Conservation (phyloP, 2,329 filamentous ascomycete species). For the Coniella vitis region DNA sequence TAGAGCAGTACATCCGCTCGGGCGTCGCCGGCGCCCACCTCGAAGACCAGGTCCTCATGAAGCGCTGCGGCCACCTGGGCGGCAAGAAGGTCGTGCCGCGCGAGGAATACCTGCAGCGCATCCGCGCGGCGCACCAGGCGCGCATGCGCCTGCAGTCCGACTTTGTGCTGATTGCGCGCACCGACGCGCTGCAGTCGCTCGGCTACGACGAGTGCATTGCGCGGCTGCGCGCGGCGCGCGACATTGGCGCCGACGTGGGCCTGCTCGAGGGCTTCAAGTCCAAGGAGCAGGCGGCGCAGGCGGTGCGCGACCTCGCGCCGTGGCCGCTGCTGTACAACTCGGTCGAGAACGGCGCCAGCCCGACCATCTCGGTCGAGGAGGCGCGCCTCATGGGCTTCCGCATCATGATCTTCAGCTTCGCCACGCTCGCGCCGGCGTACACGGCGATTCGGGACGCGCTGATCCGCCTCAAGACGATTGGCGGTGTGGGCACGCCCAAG, state of each 20-base stretch:
- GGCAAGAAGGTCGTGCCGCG: slow-evolving; percentile 29
- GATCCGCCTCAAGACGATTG: slow-evolving; percentile 30
- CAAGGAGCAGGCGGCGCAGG: slow-evolving; percentile 28
- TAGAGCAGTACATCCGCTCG: slow-evolving; percentile 45
- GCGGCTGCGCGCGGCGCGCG: slow-evolving; percentile 37
- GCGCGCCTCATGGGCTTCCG: slow-evolving; percentile 50
- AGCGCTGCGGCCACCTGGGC: slow-evolving; percentile 32
- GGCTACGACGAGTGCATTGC: slow-evolving; percentile 45
- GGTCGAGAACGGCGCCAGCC: slow-evolving; percentile 49
- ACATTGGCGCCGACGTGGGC: slow-evolving; percentile 44
- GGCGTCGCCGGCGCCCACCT: slow-evolving; percentile 38
- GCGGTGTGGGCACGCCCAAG: slow-evolving; percentile 33
- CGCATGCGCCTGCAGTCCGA: slow-evolving; percentile 32
- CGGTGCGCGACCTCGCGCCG: slow-evolving; percentile 40
- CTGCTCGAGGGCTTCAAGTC: slow-evolving; percentile 44
- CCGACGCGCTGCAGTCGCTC: slow-evolving; percentile 44
- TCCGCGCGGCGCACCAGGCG: slow-evolving; percentile 26
- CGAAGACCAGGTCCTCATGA: slow-evolving; percentile 30
- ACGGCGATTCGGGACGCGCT: slow-evolving; percentile 33
- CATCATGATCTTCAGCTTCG: slow-evolving; percentile 51
- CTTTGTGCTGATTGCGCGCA: slow-evolving; percentile 51
- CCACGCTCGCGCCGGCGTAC: slow-evolving; percentile 41
- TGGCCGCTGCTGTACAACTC: slow-evolving; percentile 50
- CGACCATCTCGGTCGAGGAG: slow-evolving; percentile 43
- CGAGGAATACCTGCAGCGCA: slow-evolving; percentile 23